Evolutionary conservation across 2,329 filamentous ascomycete species (phyloP).

Genomic region (Fusarium anthophilum): DNA sequence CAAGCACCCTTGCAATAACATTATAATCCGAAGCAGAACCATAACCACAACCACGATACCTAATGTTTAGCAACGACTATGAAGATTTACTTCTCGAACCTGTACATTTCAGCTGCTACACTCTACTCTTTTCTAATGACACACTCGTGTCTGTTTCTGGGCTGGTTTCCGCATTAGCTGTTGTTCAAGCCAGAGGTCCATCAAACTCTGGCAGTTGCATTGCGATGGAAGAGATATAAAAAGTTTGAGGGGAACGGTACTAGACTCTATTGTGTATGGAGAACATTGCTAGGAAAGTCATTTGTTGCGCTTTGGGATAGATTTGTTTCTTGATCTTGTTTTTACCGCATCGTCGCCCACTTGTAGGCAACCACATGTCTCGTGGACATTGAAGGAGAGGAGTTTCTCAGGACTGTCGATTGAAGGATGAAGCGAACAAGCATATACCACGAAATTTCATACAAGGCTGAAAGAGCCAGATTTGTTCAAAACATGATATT

Average conservation of each 20-base stretch:
- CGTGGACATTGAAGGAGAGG: constrained; percentile 1
- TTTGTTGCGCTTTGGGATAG: constrained; percentile 31
- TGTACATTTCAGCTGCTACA: constrained; percentile 42
- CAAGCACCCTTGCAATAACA: constrained; percentile 36
- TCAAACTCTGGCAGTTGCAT: constrained; percentile 29
- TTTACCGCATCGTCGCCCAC: constrained; percentile 1
- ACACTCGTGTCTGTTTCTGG: constrained; percentile 28
- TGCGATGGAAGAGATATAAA: constrained; percentile 30
- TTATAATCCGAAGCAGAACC: constrained; percentile 3
- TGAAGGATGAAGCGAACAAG: neutral
- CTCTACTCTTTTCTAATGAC: constrained; percentile 43
- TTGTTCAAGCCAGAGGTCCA: constrained; percentile 10
- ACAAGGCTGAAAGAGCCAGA: neutral
- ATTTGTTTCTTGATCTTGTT: constrained; percentile 22
- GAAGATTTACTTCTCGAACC: constrained; percentile 41
- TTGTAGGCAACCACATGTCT: neutral
- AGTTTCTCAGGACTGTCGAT: neutral
- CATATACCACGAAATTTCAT: neutral
- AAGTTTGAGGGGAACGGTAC: constrained; percentile 29
- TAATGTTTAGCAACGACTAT: constrained; percentile 40
- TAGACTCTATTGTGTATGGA: constrained; percentile 24
- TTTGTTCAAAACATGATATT: neutral
- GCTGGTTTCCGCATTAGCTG: constrained; percentile 35
- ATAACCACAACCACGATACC: constrained; percentile 31
- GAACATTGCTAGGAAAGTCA: constrained; percentile 20